Conservation (phyloP, 129 eudicot species). For the Logfia minima region DNA sequence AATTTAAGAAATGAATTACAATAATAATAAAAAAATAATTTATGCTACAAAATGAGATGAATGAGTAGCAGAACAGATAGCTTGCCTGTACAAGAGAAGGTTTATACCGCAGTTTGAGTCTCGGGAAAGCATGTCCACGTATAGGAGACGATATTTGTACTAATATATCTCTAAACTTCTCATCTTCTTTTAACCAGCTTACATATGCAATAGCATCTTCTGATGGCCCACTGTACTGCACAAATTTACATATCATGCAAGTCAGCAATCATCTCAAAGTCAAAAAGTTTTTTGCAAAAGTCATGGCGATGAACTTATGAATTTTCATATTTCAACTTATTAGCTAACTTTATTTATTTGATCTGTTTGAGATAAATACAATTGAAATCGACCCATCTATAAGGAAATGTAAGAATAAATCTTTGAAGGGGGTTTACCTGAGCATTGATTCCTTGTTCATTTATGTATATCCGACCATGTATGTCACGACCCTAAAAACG, state of each 20-base stretch:
- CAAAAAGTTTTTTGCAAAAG: slow-evolving; percentile 11
- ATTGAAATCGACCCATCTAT: neutral
- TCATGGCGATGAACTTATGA: slow-evolving; percentile 3
- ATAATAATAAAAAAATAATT: neutral
- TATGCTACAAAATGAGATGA: neutral
- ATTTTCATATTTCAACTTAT: neutral
- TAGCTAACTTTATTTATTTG: neutral
- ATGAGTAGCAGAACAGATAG: slow-evolving; percentile 25
- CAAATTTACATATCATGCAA: slow-evolving; percentile 15
- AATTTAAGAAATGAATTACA: neutral
- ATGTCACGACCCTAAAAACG: slow-evolving; percentile 65
- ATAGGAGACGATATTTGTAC: slow-evolving; percentile 79
- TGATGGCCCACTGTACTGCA: slow-evolving; percentile 97
- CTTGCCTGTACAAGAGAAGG: slow-evolving; percentile 98
- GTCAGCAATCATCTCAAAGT: slow-evolving; percentile 22
- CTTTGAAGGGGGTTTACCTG: slow-evolving; percentile 54
- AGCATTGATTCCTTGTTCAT: slow-evolving; percentile 95
- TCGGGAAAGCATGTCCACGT: slow-evolving; percentile 80
- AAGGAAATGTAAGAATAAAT: slow-evolving; percentile 1
- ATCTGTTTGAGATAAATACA: neutral
- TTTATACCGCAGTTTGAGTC: slow-evolving; percentile 90
- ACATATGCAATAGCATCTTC: slow-evolving; percentile 76
- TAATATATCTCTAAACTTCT: slow-evolving; percentile 65
- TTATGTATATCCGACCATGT: slow-evolving; percentile 87
- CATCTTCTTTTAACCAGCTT: slow-evolving; percentile 72